phyloP scores from a whole-genome alignment of 352 stramenopile genomes.

The Albugo candida region DNA sequence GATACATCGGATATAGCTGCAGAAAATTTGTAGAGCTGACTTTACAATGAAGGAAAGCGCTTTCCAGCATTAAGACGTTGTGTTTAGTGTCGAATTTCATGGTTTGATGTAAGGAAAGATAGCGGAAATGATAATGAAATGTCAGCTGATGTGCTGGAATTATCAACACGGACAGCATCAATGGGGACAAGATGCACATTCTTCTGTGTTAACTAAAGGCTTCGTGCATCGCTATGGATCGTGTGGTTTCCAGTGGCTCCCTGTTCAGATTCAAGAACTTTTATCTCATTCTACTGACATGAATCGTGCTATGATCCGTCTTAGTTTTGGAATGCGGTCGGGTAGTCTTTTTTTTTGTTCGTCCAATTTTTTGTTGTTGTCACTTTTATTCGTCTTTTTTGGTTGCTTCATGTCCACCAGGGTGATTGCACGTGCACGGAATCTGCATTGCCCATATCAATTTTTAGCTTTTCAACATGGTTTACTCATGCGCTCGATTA shows the following conservation, averaged over 20 bases:
- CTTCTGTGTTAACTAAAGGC: conserved; percentile 3
- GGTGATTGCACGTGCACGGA: conserved; percentile 83
- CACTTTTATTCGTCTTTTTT: conserved; percentile 19
- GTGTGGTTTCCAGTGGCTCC: conserved; percentile 68
- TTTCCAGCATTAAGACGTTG: conserved; percentile 74
- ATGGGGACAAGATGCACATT: conserved; percentile 8
- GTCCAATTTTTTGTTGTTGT: background rate
- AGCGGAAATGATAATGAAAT: conserved; percentile 62
- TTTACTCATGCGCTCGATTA: conserved; percentile 86
- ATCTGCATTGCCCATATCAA: conserved; percentile 88
- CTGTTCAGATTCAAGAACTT: conserved; percentile 88
- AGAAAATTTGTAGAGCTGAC: no score
- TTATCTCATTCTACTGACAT: conserved; percentile 85
- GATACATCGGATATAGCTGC: no score
- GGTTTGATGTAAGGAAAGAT: conserved; percentile 60
- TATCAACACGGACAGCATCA: conserved; percentile 42
- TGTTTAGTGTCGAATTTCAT: conserved; percentile 71
- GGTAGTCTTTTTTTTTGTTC: background rate
- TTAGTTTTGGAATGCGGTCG: conserved; percentile 34
- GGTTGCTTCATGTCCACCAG: conserved; percentile 81
- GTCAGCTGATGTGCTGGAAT: conserved; percentile 51
- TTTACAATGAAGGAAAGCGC: conserved; percentile 52
- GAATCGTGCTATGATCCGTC: conserved; percentile 45
- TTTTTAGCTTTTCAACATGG: conserved; percentile 87
- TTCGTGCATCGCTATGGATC: conserved; percentile 2